Percentiles rank a stretch among this genome's conserved stretches.
Evolutionary conservation across 2,329 filamentous ascomycete genomes (phyloP).

Genomic region (Colletotrichum sp.): DNA sequence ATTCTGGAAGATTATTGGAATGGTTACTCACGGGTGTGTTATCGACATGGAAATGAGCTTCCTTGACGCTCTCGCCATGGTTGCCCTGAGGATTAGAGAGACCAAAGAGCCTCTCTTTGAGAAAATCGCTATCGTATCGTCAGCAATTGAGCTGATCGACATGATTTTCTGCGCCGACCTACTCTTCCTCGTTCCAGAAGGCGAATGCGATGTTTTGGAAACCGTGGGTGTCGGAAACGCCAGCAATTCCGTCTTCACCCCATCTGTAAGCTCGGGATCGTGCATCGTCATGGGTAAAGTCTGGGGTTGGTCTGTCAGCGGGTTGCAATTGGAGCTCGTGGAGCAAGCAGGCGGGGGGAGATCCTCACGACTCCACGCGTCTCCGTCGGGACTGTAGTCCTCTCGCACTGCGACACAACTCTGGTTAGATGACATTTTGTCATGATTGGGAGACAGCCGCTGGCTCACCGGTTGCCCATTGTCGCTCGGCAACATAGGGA

Average conservation of each 20-base stretch:
- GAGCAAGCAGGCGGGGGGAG: constrained; percentile 1
- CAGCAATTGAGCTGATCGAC: constrained; percentile 33
- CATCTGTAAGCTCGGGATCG: constrained; percentile 89
- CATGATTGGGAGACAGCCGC: not conserved
- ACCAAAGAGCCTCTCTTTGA: constrained; percentile 95
- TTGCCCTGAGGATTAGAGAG: constrained; percentile 96
- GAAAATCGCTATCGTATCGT: constrained; percentile 70
- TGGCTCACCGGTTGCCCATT: constrained; percentile 87
- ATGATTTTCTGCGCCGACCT: constrained; percentile 28
- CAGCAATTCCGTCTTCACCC: constrained; percentile 97
- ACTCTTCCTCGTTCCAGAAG: constrained; percentile 99
- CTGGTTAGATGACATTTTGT: not conserved
- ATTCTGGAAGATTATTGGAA: not conserved
- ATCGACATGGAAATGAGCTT: constrained; percentile 94
- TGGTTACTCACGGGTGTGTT: constrained; percentile 73
- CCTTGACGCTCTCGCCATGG: constrained; percentile 96
- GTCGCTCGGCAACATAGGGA: constrained; percentile 89
- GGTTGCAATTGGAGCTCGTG: constrained; percentile 17
- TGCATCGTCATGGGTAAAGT: constrained; percentile 93
- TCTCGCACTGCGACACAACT: constrained; percentile 69
- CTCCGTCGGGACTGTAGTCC: constrained; percentile 88
- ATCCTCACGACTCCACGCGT: constrained; percentile 91
- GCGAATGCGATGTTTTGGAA: constrained; percentile 92
- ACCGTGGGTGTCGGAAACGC: constrained; percentile 90
- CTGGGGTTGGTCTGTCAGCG: constrained; percentile 47